Conservation (phyloP, 23 red algal species). For the Gracilaria vermiculophylla region DNA sequence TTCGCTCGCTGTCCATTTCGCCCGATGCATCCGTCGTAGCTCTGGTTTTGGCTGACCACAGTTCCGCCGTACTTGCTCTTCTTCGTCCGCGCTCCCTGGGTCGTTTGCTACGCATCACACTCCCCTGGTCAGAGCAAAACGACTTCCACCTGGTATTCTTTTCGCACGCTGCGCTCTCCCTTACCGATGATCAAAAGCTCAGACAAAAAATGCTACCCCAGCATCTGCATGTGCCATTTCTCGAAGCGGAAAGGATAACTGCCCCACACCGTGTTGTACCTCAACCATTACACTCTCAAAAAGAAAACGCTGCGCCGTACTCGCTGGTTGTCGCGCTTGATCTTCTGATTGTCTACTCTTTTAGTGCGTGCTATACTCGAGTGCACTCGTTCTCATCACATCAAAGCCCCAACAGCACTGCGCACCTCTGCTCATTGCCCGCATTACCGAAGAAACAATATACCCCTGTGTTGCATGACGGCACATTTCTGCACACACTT, state of each 20-base stretch:
- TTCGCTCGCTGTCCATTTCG: background rate
- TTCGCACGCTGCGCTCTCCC: background rate
- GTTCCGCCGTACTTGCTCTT: background rate
- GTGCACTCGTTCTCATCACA: background rate
- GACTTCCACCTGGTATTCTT: background rate
- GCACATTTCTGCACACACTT: conserved; percentile 19
- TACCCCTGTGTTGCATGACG: background rate
- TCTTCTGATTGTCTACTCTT: background rate
- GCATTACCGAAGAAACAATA: background rate
- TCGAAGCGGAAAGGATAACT: background rate
- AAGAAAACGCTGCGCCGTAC: background rate
- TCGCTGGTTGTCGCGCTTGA: background rate
- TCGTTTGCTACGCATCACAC: background rate
- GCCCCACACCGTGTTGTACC: background rate
- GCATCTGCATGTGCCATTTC: background rate
- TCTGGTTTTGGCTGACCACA: background rate
- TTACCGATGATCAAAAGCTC: background rate
- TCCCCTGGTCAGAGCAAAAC: background rate
- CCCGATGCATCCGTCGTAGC: conserved; percentile 8
- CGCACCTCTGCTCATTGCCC: background rate
- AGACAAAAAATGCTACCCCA: background rate
- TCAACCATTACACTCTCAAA: background rate
- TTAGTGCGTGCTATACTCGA: background rate
- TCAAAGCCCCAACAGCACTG: background rate
- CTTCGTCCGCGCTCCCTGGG: background rate